A percentile compares a stretch with the other conserved stretches of the same genome.
Conservation (phyloP, 441 rosid species). For the Theobroma grandiflorum region DNA sequence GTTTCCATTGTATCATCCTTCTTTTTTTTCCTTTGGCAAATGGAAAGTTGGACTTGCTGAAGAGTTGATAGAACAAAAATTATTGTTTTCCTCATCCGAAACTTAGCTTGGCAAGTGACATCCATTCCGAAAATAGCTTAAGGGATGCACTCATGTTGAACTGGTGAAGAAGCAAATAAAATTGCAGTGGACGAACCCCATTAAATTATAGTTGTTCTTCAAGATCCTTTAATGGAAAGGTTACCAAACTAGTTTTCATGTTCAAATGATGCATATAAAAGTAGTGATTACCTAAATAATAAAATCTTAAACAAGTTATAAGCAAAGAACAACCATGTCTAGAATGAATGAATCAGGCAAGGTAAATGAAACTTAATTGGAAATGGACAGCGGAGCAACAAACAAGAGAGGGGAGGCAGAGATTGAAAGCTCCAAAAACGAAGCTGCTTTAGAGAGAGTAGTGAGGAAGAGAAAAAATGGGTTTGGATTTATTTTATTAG, state of each 20-base stretch:
- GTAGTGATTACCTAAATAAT: conserved; percentile 3
- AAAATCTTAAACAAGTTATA: not conserved
- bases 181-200: conserved; percentile 75
- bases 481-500: too few relatives aligned
- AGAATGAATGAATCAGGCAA: not conserved
- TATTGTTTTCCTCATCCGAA: conserved; percentile 98
- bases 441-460: too few relatives aligned
- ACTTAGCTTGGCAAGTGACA: conserved; percentile 98
- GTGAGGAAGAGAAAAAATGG: too few relatives aligned
- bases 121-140: conserved; percentile 99
- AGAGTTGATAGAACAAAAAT: conserved; percentile 89
- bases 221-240: conserved; percentile 67
- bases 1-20: too few relatives aligned
- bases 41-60: conserved; percentile 94
- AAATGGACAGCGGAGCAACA: too few relatives aligned
- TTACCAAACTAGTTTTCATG: conserved; percentile 47
- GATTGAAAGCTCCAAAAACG: too few relatives aligned
- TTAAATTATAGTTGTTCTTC: conserved; percentile 68
- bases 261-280: not conserved
- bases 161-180: conserved; percentile 89
- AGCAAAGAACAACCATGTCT: not conserved
- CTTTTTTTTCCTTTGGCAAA: too few relatives aligned
- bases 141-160: conserved; percentile 98
- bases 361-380: not conserved
- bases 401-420: too few relatives aligned